Conservation (phyloP, 2,329 filamentous ascomycete genomes). For the Graphilbum sp. region DNA sequence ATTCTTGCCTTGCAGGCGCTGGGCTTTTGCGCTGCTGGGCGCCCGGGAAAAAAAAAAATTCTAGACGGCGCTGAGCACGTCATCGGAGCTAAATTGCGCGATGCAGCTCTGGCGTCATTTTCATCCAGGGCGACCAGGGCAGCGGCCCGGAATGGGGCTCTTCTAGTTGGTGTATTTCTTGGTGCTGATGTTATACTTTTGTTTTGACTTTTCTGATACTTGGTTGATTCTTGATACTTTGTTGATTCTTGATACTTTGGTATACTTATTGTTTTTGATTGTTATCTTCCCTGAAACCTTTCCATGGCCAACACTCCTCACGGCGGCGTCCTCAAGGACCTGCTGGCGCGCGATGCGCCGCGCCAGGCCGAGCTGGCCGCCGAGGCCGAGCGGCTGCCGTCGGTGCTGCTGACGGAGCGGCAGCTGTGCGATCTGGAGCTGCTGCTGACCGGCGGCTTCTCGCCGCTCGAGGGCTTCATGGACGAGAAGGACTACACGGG, state of each 20-base stretch:
- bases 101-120: neutral
- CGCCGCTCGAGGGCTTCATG: slow-evolving; percentile 95
- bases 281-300: neutral
- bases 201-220: too few species aligned
- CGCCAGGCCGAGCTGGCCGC: slow-evolving; percentile 61
- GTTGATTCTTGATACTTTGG: neutral
- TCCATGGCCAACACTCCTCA: slow-evolving; percentile 56
- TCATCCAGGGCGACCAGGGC: neutral
- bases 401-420: slow-evolving; percentile 73
- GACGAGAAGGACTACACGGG: slow-evolving; percentile 93
- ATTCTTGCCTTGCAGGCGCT: too few species aligned
- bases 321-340: slow-evolving; percentile 93
- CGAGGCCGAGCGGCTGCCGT: slow-evolving; percentile 76
- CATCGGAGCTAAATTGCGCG: slow-evolving; percentile 10
- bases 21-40: too few species aligned
- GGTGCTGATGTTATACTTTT: too few species aligned
- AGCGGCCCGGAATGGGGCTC: too few species aligned
- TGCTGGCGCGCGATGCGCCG: slow-evolving; percentile 81
- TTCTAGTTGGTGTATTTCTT: too few species aligned
- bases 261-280: neutral
- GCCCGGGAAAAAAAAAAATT: slow-evolving; percentile 5
- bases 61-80: slow-evolving; percentile 8
- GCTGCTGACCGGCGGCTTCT: slow-evolving; percentile 95
- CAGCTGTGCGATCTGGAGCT: slow-evolving; percentile 96
- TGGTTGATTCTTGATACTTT: too few species aligned